These are phyloP conservation scores for Calophaca sinica DNA, from an alignment of 306 rosid genomes.

Conservation along the genomic window DNA sequence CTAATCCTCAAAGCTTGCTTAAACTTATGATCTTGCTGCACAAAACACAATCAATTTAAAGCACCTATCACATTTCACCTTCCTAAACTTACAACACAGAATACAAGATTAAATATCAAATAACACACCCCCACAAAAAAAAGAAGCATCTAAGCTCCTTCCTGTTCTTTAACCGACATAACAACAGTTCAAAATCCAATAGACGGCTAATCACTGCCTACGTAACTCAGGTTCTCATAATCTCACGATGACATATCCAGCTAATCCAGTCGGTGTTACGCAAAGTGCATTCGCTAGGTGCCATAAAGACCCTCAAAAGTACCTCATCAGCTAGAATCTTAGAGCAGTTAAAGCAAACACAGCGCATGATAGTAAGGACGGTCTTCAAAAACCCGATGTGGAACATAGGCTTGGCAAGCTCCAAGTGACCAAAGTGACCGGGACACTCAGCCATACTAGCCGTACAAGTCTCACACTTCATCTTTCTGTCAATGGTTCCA, in stretches of 20 bases:
- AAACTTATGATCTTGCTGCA: constrained; percentile 90
- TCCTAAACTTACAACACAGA: constrained; percentile 9
- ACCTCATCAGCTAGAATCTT: constrained; percentile 93
- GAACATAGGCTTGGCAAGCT: constrained; percentile 98
- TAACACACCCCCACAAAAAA: background rate
- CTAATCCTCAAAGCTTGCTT: constrained; percentile 87
- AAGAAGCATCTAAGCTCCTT: constrained; percentile 22
- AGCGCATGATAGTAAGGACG: constrained; percentile 80
- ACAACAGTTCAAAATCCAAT: too few species aligned
- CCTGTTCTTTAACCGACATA: background rate
- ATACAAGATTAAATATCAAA: background rate
- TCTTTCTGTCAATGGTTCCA: constrained; percentile 89
- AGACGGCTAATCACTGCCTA: too few species aligned
- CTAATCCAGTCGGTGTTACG: background rate
- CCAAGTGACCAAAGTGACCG: constrained; percentile 95
- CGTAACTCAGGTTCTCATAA: background rate
- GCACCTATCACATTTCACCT: constrained; percentile 1
- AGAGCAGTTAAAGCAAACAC: constrained; percentile 96
- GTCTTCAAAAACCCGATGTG: constrained; percentile 95
- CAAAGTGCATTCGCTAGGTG: background rate
- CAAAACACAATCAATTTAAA: constrained; percentile 32
- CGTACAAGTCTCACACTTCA: constrained; percentile 97
- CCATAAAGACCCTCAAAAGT: too few species aligned
- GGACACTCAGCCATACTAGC: constrained; percentile 99
- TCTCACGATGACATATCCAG: background rate